phyloP scores from a whole-genome alignment of 495 filamentous ascomycete species.

The Daldinia childiae region DNA sequence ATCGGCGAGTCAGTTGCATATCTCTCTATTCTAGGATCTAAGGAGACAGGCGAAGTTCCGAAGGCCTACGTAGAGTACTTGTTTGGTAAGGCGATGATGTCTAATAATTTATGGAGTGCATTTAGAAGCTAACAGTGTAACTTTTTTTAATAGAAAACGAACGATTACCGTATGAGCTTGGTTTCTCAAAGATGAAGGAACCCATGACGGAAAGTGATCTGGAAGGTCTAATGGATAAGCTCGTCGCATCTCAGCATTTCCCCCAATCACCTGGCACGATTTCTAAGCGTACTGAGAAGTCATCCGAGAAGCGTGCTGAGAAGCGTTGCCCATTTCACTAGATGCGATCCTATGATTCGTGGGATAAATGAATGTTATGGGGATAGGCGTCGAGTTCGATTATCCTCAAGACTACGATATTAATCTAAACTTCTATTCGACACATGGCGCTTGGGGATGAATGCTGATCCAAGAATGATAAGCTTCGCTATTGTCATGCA shows the following conservation, averaged over 20 bases:
- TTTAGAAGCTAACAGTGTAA: slow-evolving; percentile 28
- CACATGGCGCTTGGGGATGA: background rate
- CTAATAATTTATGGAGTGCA: background rate
- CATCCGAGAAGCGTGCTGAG: slow-evolving; percentile 7
- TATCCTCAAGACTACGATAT: background rate
- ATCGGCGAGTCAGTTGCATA: slow-evolving; percentile 59
- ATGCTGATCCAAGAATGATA: background rate
- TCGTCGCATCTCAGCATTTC: slow-evolving; percentile 12
- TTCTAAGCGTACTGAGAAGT: slow-evolving; percentile 1
- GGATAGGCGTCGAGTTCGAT: background rate
- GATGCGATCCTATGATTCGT: background rate
- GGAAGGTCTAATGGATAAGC: background rate
- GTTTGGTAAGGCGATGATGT: slow-evolving; percentile 52
- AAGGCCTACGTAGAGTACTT: slow-evolving; percentile 54
- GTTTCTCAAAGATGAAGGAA: slow-evolving; percentile 40
- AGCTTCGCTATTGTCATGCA: background rate
- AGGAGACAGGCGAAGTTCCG: slow-evolving; percentile 47
- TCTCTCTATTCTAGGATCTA: slow-evolving; percentile 56
- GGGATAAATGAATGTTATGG: background rate
- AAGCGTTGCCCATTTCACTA: slow-evolving; percentile 23
- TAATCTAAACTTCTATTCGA: background rate
- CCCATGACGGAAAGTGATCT: slow-evolving; percentile 10
- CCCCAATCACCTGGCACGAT: slow-evolving; percentile 22
- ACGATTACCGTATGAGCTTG: slow-evolving; percentile 56
- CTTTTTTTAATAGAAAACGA: slow-evolving; percentile 53